Percentiles rank a stretch among this genome's conserved stretches.
Evolutionary conservation across 305 asterid genomes (phyloP).

Genomic region (Andrographis paniculata): DNA sequence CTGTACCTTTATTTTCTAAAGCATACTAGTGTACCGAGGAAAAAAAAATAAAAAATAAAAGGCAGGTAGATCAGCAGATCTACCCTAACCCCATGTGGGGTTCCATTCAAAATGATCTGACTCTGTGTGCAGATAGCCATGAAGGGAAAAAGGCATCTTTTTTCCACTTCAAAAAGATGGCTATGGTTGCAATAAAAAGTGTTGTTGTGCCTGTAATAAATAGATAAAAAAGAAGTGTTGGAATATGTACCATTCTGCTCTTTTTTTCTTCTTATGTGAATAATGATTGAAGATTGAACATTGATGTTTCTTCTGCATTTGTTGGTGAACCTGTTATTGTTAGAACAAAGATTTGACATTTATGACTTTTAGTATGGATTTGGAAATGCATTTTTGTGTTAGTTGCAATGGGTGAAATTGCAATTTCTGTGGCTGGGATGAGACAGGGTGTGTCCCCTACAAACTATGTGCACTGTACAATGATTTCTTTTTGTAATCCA

Average conservation of each 20-base stretch:
- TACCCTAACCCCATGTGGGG: constrained; percentile 1
- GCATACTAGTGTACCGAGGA: neutral
- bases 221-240: no score
- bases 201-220: no score
- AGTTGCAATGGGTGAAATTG: no score
- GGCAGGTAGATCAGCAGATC: neutral
- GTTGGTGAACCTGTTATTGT: no score
- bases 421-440: no score
- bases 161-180: neutral
- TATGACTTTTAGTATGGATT: no score
- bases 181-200: neutral
- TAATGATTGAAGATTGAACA: no score
- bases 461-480: neutral
- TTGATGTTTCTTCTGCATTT: no score
- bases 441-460: neutral
- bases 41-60: no score
- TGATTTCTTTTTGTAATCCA: neutral
- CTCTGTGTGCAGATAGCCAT: neutral
- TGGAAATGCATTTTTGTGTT: no score
- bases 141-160: neutral
- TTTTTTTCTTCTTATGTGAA: neutral
- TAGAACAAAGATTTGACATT: no score
- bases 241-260: neutral
- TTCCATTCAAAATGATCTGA: neutral
- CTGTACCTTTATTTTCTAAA: neutral